A percentile compares a stretch with the other conserved stretches of the same genome.
Evolutionary conservation across 1,284 basidiomycete genomes (phyloP).

Genomic region (Inonotus obliquus): DNA sequence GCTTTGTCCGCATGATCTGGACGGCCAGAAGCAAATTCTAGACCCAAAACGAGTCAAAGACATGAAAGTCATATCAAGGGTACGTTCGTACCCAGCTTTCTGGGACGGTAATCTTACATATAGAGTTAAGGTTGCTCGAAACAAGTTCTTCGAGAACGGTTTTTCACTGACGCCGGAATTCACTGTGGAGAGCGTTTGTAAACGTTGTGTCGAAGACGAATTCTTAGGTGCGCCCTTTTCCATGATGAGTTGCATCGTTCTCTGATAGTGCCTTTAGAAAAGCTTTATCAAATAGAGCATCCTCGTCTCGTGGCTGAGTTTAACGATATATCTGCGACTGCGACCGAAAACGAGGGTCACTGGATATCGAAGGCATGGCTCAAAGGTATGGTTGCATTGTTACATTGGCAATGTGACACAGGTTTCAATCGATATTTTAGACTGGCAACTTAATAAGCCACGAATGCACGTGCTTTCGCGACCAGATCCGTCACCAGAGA

Average conservation of each 20-base stretch:
- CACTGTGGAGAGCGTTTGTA: conserved; percentile 49
- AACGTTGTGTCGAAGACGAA: conserved; percentile 48
- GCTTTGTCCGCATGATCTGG: conserved; percentile 50
- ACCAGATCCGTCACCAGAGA: conserved; percentile 61
- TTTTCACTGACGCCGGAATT: conserved; percentile 10
- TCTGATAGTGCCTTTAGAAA: conserved; percentile 40
- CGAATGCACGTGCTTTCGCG: conserved; percentile 60
- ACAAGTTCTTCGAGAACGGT: conserved; percentile 10
- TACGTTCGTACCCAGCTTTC: conserved; percentile 26
- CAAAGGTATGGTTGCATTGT: conserved; percentile 46
- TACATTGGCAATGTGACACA: background rate
- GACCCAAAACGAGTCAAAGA: conserved; percentile 49
- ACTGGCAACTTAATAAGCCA: conserved; percentile 67
- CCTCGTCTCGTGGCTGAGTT: conserved; percentile 53
- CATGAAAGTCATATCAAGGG: conserved; percentile 63
- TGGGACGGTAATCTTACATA: background rate
- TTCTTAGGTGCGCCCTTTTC: conserved; percentile 50
- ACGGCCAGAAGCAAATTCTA: conserved; percentile 27
- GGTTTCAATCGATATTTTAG: conserved; percentile 33
- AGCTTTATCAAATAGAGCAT: conserved; percentile 62
- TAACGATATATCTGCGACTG: conserved; percentile 43
- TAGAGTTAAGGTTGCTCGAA: conserved; percentile 4
- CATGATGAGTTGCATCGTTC: background rate
- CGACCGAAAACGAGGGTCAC: conserved; percentile 43
- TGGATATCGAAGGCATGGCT: conserved; percentile 79